Conservation (phyloP, 331 rosid genomes). For the Saraca asoca region DNA sequence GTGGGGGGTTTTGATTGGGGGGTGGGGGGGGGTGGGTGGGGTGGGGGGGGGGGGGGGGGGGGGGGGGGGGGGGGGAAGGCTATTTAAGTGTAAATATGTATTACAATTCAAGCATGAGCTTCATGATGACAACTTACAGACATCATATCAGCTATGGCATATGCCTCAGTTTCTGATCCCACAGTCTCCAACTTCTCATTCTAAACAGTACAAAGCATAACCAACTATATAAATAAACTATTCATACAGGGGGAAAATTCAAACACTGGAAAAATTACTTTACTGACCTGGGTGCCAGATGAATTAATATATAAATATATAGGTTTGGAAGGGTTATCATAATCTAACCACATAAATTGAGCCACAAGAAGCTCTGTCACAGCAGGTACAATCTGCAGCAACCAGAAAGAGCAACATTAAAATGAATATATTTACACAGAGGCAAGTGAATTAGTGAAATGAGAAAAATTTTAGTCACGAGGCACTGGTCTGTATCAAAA, state of each 20-base stretch:
- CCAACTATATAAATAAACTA: slow-evolving; percentile 24
- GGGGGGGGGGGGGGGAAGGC: no score
- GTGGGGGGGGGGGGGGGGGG: no score
- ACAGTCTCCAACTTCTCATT: slow-evolving; percentile 78
- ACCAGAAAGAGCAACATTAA: slow-evolving; percentile 29
- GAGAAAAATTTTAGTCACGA: background rate
- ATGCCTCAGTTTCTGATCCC: slow-evolving; percentile 91
- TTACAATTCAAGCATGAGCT: background rate
- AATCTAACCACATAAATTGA: slow-evolving; percentile 92
- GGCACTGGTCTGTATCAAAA: slow-evolving; percentile 12
- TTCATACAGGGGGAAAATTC: background rate
- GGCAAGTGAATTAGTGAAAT: background rate
- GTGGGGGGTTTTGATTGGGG: no score
- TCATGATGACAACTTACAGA: slow-evolving; percentile 59
- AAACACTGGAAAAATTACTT: slow-evolving; percentile 20
- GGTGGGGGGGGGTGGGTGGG: no score
- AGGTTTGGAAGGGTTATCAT: slow-evolving; percentile 77
- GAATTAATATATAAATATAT: slow-evolving; percentile 88
- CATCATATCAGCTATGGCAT: slow-evolving; percentile 86
- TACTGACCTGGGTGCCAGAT: slow-evolving; percentile 83
- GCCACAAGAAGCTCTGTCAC: slow-evolving; percentile 95
- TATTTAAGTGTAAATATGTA: no score
- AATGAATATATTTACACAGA: background rate
- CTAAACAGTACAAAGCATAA: slow-evolving; percentile 45
- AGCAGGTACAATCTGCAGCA: slow-evolving; percentile 82